Evolutionary conservation across 345 rosid species (phyloP), one percentile per base, ranked within the genome.

Genomic region (Mangifera indica): DNA sequence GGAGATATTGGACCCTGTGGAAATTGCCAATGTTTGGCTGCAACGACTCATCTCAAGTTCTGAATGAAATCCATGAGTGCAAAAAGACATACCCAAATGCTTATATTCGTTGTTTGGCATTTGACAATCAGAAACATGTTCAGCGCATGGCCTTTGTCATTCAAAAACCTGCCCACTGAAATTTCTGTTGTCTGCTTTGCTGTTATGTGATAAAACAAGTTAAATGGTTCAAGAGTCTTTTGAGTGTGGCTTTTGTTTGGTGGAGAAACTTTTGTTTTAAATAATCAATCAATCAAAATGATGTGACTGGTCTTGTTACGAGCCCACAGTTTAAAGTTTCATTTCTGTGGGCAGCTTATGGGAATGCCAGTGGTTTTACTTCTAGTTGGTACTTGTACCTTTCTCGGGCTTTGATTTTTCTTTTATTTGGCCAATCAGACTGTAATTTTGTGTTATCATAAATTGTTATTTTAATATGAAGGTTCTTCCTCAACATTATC

Each of bases 11-110:
- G 89, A 90, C 95, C 10, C 69, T 87, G 12, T 90, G 95, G 95
- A 87, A 87, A 77, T 83, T 90, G 66, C 95, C 92, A 10, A 86
- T 90, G 91, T 90, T 90, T 62, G 90, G 92, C 1, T 87, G 92
- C 91, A 86, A 62, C 9, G 90, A 88, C 42, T 55, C 93, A 0
- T 63, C 87, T n/a, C 87, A 87, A 48, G 88, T 88, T 45, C 72
- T 86, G 0, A 58, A 77, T 13, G 93, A 88, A 74, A 82, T 90
- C 58, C 12, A 73, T 0, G 85, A 85, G 42, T 86, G 85, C 84
- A 80, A 74, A 69, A 68, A 76, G 58, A 55, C 86, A 3, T 88
- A 80, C 79, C 91, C 91, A 49, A 67, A 77, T 49, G 85, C 89
- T 17, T 86, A 78, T 63, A 78, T 84, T 42, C 86, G 91, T 12